Evolutionary conservation across 2,329 filamentous ascomycete genomes (phyloP), one percentile per base, ranked within the genome.

Genomic region (Phialophora macrospora): DNA sequence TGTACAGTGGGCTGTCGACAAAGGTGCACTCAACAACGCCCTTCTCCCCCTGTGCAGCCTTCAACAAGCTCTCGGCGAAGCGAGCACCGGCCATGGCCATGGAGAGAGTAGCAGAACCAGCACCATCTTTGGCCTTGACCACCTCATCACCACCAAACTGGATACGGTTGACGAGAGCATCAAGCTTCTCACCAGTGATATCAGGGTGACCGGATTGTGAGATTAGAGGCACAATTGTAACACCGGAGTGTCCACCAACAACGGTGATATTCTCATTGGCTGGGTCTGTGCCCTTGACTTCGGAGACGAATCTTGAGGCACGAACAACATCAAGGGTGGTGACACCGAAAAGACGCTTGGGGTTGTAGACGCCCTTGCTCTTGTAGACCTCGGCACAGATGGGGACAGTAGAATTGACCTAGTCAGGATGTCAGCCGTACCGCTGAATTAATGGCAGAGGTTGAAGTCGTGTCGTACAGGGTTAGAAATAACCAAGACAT

Each of bases 321-420:
- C 95, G 95, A 82, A 99, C 95, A 72, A 98, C 93, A 77, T 99
- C 95, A 77, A 99, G 93, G 77, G 95, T 98, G 83, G 95, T 99
- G 79, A 99, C 95, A 86, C 95, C 95, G 84, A 99, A 99, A 75
- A 99, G 92, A 78, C 91, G 92, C 90, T 96, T 96, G 81, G 95
- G 93, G 89, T 99, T 94, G 90, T 97, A 99, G 84, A 98, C 94
- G 74, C 93, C 93, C 75, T 84, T 86, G 80, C 87, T 83, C 90
- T 98, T 98, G 91, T 93, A 96, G 79, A 98, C 89, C 88, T 98
- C 95, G 79, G 92, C 90, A 79, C 89, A 90, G 83, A 99, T 99
- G 80, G 95, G 95, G 77, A 99, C 95, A 78, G 95, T 99, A 75
- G 93, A 97, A 92, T 99, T 99, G 84, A 99, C 87, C 85, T 87